Evolutionary conservation across 192 early-diverging fungal species (phyloP), one percentile per base, ranked within the genome.

Genomic region (Backusella macrospora): DNA sequence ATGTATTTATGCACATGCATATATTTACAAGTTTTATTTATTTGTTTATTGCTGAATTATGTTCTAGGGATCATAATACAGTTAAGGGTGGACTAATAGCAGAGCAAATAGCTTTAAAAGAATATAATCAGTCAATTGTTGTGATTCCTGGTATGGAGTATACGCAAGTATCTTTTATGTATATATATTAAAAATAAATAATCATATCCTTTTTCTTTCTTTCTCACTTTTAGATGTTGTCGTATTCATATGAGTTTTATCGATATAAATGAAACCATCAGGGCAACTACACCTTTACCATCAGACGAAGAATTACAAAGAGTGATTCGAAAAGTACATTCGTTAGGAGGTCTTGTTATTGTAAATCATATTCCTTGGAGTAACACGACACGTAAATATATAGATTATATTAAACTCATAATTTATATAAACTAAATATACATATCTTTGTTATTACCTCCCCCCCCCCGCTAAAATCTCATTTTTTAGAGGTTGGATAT

Each of bases 291-390:
- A 14, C 82, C 83, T 7, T 85, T 82, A 52, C 92, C 92, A 4
- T 84, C 84, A 44, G 87, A 93, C 65, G 80, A 89, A 40, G 85
- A 92, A 6, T 68, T 93, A 10, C 78, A 80, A 72, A 62, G 68
- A 14, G 89, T 86, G 0, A 93, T 93, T 49, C 72, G 81, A 39
- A 80, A 81, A 66, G 82, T 84, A 12, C 92, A 93, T 73, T 82
- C 81, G 45, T 67, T 92, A 16, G 92, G 92, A 45, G 92, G 92
- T 0, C 68, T 93, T 14, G 92, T 89, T 0, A 89, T 91, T 63
- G 89, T 92, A 4, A 93, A 93, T 77, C 92, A 93, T 73, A 91
- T 93, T 65, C 92, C 92, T 0, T 93, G 92, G 92, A 89, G 87
- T 67, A 91, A 90, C 75, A 78, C 81, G 5, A 90, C 88, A 42